phyloP scores from a whole-genome alignment of 1,284 basidiomycete species.

The Hypsizygus ulmarius region DNA sequence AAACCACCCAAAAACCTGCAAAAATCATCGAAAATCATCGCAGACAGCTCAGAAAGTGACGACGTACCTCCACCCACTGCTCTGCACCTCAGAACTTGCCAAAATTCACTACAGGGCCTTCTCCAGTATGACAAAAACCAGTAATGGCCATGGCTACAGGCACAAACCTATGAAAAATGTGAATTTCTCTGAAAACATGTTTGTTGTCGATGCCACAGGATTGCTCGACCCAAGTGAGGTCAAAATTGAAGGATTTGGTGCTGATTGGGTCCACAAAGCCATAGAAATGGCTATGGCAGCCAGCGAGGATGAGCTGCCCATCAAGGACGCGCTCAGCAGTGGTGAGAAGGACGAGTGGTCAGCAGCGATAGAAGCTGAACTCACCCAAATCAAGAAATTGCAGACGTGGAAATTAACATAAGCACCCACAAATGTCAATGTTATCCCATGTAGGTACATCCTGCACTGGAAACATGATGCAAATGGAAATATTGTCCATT shows the following conservation, averaged over 20 bases:
- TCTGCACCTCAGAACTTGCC: not conserved
- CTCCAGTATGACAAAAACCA: not conserved
- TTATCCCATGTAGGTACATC: constrained; percentile 24
- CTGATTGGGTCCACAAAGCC: not conserved
- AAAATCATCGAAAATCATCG: not conserved
- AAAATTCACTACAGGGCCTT: constrained; percentile 5
- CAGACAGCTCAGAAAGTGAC: not conserved
- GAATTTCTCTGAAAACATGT: not conserved
- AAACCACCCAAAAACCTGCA: not conserved
- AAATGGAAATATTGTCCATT: constrained; percentile 9
- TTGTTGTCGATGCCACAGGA: not conserved
- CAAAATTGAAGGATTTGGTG: not conserved
- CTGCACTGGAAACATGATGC: constrained; percentile 20
- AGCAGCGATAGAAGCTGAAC: constrained; percentile 17
- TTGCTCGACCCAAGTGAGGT: constrained; percentile 1
- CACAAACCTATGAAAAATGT: not conserved
- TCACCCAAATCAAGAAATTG: constrained; percentile 28
- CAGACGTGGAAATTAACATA: constrained; percentile 14
- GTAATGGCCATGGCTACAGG: constrained; percentile 2
- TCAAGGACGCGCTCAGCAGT: constrained; percentile 6
- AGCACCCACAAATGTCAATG: constrained; percentile 10
- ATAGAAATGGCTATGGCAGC: constrained; percentile 3
- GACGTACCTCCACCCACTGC: not conserved
- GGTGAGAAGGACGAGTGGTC: constrained; percentile 6
- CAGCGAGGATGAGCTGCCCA: constrained; percentile 7